A percentile compares a stretch with the other conserved stretches of the same genome.
These are phyloP conservation scores for Metschnikowia henanensis DNA, from an alignment of 805 yeast genomes.

Conservation along the genomic window DNA sequence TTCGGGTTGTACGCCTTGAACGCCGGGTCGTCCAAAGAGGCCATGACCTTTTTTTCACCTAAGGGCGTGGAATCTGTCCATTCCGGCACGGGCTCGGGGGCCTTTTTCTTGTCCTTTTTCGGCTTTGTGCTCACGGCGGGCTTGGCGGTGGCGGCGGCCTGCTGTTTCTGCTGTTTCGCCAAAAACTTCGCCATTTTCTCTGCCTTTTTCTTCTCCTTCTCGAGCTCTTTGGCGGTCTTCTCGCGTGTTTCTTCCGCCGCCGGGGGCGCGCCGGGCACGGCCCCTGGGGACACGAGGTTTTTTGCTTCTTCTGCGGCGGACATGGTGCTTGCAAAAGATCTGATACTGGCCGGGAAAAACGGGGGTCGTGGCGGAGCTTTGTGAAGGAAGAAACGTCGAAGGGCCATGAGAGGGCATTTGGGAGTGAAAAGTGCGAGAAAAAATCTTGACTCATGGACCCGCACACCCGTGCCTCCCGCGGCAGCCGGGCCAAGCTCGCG, in stretches of 20 bases:
- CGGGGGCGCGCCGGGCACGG: slow-evolving; percentile 10
- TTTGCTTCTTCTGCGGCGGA: slow-evolving; percentile 14
- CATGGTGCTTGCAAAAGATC: slow-evolving; percentile 14
- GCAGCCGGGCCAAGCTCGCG: too few relatives aligned
- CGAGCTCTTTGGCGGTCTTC: slow-evolving; percentile 77
- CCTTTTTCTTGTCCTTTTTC: slow-evolving; percentile 67
- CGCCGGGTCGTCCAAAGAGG: slow-evolving; percentile 88
- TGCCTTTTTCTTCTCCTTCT: slow-evolving; percentile 85
- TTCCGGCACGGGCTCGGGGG: slow-evolving; percentile 74
- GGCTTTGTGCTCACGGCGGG: slow-evolving; percentile 55
- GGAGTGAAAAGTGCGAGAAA: background rate
- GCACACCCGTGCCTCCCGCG: background rate
- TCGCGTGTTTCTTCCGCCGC: slow-evolving; percentile 11
- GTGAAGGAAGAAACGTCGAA: slow-evolving; percentile 16
- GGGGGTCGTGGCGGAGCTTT: slow-evolving; percentile 3
- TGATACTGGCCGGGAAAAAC: slow-evolving; percentile 6
- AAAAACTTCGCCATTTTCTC: slow-evolving; percentile 84
- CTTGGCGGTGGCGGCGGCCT: slow-evolving; percentile 40
- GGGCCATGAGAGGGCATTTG: slow-evolving; percentile 11
- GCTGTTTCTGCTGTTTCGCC: slow-evolving; percentile 71
- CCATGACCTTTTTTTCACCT: slow-evolving; percentile 89
- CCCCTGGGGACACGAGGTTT: slow-evolving; percentile 1
- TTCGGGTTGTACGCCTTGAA: slow-evolving; percentile 92
- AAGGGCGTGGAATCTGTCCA: slow-evolving; percentile 79
- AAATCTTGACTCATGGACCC: background rate